phyloP scores from a whole-genome alignment of 2,329 filamentous ascomycete species.

The Phialophora verrucosa region DNA sequence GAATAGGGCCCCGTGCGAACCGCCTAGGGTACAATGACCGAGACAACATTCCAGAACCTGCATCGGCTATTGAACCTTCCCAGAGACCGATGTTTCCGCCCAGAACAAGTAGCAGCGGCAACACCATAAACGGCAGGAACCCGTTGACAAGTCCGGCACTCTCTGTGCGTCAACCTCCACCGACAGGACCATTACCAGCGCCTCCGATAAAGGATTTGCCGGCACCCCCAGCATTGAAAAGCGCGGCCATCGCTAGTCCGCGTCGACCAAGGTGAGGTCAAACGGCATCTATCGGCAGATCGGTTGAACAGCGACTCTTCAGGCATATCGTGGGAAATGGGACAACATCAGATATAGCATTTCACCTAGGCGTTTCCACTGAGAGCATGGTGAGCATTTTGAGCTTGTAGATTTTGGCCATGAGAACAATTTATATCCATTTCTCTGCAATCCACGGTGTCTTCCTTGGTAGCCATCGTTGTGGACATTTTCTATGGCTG shows the following conservation, averaged over 20 bases:
- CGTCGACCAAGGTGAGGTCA: constrained; percentile 29
- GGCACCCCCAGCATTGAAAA: constrained; percentile 29
- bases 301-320: constrained; percentile 21
- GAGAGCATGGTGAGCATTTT: constrained; percentile 20
- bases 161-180: constrained; percentile 67
- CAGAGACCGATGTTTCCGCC: constrained; percentile 48
- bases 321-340: constrained; percentile 21
- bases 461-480: neutral
- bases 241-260: constrained; percentile 34
- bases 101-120: constrained; percentile 46
- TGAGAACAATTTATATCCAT: constrained; percentile 14
- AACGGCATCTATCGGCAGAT: constrained; percentile 5
- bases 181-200: constrained; percentile 63
- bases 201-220: constrained; percentile 51
- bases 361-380: constrained; percentile 25
- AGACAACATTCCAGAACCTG: constrained; percentile 44
- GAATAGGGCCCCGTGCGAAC: constrained; percentile 38
- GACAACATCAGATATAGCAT: constrained; percentile 28
- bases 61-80: constrained; percentile 48
- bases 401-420: constrained; percentile 23
- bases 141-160: constrained; percentile 62
- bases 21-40: constrained; percentile 32
- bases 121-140: constrained; percentile 35
- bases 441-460: neutral
- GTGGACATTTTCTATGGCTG: neutral